Base-by-base conservation (phyloP, 2,329 filamentous ascomycete genomes). In the Penicillium sp. region DNA sequence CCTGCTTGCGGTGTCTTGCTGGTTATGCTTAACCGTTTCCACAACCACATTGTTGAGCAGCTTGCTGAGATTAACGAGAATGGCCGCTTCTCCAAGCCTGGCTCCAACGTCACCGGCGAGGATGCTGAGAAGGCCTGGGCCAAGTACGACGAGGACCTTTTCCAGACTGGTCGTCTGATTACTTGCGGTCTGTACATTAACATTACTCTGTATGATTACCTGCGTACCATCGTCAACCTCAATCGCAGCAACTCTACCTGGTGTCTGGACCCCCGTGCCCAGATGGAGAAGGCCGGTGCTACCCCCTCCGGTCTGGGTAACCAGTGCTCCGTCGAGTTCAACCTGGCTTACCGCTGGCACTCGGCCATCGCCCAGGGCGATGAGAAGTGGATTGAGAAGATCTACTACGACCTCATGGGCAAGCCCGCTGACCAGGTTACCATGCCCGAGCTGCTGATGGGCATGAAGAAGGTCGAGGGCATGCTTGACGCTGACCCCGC, bases 311-410 rank as follows among this genome's bases (percentile, higher is more conserved):
- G 90, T 43, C 85, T 89, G 0, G 91, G 91, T 50, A 96, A 95
- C 67, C 86, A 89, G 62, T 90, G 93, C 5, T 93, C 90, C 0
- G 90, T 89, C 3, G 91, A 96, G 76, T 96, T 96, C 80, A 96
- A 95, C 69, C 81, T 96, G 10, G 89, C 90, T 63, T 96, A 96
- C 73, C 83, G 91, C 61, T 96, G 91, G 90, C 91, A 96, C 77
- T 91, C 90, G 3, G 87, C 88, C 64, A 90, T 95, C 64, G 84
- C 82, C 37, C 83, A 86, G 56, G 86, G 84, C 61, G 91, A 96
- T 66, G 91, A 95, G 68, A 81, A 86, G 63, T 96, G 91, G 90
- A 89, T 91, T 22, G 82, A 91, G 64, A 79, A 87, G 13, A 82
- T 90, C 59, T 91, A 90, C 68, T 72, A 77, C 1, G 75, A 84